phyloP scores from a whole-genome alignment of 2,329 filamentous ascomycete species.

The Onygena corvina region DNA sequence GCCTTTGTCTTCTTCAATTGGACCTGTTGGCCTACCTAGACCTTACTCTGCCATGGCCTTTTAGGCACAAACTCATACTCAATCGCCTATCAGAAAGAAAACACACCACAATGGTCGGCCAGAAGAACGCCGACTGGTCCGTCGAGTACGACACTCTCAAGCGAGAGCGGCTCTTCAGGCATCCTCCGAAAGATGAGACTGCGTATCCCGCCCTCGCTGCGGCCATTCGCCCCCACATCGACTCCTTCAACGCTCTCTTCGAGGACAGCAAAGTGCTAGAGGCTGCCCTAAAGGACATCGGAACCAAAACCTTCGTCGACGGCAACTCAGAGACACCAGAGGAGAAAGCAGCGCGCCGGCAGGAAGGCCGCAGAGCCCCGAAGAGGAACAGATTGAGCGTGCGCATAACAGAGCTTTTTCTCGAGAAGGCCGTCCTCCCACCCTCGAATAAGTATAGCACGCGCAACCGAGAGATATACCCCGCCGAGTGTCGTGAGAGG shows the following conservation, averaged over 20 bases:
- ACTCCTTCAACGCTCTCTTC: constrained; percentile 90
- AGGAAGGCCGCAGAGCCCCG: constrained; percentile 42
- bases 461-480: constrained; percentile 72
- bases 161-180: constrained; percentile 75
- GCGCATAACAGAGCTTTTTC: constrained; percentile 64
- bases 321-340: constrained; percentile 45
- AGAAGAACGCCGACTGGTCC: constrained; percentile 63
- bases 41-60: not conserved
- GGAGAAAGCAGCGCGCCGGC: constrained; percentile 32
- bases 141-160: constrained; percentile 75
- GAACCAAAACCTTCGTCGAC: constrained; percentile 75
- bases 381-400: constrained; percentile 63
- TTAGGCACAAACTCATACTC: not conserved
- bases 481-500: constrained; percentile 85
- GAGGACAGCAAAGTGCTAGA: constrained; percentile 59
- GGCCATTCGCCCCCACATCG: constrained; percentile 82
- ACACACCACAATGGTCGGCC: constrained; percentile 40
- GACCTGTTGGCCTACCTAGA: not conserved
- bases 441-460: constrained; percentile 68
- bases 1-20: not conserved
- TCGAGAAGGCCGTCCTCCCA: constrained; percentile 72
- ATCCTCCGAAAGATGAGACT: constrained; percentile 74
- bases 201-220: constrained; percentile 77
- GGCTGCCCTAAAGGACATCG: constrained; percentile 75
- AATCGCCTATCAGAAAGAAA: not conserved